A percentile compares a stretch with the other conserved stretches of the same genome.
phyloP scores from a whole-genome alignment of 1,139 yeast genomes.

The Magnusiomyces clavatus region DNA sequence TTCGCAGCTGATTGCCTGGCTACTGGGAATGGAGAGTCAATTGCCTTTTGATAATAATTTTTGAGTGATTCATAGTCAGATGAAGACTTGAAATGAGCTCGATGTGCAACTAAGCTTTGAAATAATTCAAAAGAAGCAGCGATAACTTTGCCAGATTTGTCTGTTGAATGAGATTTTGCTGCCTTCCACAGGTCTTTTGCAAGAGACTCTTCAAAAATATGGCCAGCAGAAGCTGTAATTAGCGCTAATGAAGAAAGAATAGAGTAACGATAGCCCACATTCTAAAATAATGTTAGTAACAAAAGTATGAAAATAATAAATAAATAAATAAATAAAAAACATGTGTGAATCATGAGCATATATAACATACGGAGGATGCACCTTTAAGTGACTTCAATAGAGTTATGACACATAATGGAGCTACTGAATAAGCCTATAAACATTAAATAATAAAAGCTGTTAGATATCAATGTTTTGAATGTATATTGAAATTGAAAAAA shows the following conservation, averaged over 20 bases:
- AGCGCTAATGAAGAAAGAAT: slow-evolving; percentile 22
- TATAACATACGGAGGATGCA: slow-evolving; percentile 21
- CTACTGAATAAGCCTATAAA: slow-evolving; percentile 27
- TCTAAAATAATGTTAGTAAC: slow-evolving; percentile 10
- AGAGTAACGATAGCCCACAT: slow-evolving; percentile 26
- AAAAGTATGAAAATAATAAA: no score
- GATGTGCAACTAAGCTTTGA: slow-evolving; percentile 18
- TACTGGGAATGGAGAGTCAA: slow-evolving; percentile 23
- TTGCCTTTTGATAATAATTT: slow-evolving; percentile 23
- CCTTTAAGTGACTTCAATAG: slow-evolving; percentile 25
- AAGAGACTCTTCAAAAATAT: slow-evolving; percentile 29
- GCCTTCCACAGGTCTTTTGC: slow-evolving; percentile 30
- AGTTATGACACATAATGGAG: slow-evolving; percentile 28
- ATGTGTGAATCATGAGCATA: background rate
- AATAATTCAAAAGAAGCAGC: slow-evolving; percentile 27
- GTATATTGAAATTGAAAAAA: background rate
- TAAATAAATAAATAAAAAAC: background rate
- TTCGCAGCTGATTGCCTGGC: slow-evolving; percentile 31
- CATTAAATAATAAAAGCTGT: background rate
- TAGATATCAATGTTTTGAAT: background rate
- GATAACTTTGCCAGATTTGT: slow-evolving; percentile 28
- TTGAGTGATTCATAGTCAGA: slow-evolving; percentile 29
- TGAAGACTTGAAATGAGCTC: slow-evolving; percentile 22
- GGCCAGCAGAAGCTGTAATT: slow-evolving; percentile 24
- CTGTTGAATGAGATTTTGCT: slow-evolving; percentile 23